Conservation (phyloP, 2,329 filamentous ascomycete genomes). For the Podosphaera fusca region DNA sequence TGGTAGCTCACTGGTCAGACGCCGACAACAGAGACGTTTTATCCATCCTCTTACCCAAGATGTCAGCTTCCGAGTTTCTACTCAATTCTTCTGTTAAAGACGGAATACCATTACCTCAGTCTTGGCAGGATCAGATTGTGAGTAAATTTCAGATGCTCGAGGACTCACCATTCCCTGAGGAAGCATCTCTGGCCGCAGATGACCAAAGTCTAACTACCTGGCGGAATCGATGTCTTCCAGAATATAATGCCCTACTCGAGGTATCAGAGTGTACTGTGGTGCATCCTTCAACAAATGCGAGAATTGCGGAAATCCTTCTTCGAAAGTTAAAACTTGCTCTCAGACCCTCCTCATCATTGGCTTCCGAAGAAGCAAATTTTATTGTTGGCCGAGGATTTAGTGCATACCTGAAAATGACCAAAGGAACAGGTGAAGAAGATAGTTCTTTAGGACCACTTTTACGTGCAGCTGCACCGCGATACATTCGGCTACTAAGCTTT, state of each 20-base stretch:
- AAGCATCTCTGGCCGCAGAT: slow-evolving; percentile 26
- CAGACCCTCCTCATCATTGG: slow-evolving; percentile 32
- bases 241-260: slow-evolving; percentile 43
- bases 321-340: slow-evolving; percentile 43
- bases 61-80: slow-evolving; percentile 34
- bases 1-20: slow-evolving; percentile 50
- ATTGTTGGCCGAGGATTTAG: slow-evolving; percentile 54
- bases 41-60: slow-evolving; percentile 42
- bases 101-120: slow-evolving; percentile 33
- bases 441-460: slow-evolving; percentile 39
- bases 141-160: slow-evolving; percentile 44
- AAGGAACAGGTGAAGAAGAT: slow-evolving; percentile 33
- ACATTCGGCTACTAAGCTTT: slow-evolving; percentile 42
- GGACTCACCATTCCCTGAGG: slow-evolving; percentile 39
- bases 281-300: slow-evolving; percentile 41
- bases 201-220: slow-evolving; percentile 38
- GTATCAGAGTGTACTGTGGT: slow-evolving; percentile 37
- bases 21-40: slow-evolving; percentile 41
- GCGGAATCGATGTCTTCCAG: slow-evolving; percentile 39
- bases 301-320: slow-evolving; percentile 41
- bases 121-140: slow-evolving; percentile 52
- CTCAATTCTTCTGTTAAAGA: slow-evolving; percentile 27
- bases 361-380: slow-evolving; percentile 43
- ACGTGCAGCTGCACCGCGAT: slow-evolving; percentile 40
- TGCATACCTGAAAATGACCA: slow-evolving; percentile 44